Evolutionary conservation across 257 asterid species (phyloP).

Genomic region (Solanum clarkiae): DNA sequence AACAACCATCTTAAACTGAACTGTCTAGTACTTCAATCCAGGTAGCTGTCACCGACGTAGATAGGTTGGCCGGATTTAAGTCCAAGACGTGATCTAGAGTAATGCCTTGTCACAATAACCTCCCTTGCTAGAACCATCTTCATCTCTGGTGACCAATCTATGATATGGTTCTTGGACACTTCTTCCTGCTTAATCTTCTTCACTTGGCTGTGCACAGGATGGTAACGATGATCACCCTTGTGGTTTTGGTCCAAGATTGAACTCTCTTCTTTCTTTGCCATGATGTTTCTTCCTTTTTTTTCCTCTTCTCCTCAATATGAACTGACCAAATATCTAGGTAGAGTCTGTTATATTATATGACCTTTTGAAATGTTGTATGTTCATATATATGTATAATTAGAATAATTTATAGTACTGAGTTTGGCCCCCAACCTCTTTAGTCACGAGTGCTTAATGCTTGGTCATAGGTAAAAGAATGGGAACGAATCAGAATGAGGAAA

Average conservation of each 20-base stretch:
- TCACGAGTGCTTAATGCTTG: not conserved
- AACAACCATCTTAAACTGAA: not conserved
- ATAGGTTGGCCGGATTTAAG: not conserved
- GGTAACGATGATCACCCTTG: not conserved
- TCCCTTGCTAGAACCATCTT: not conserved
- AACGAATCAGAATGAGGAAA: not conserved
- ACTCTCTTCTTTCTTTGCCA: not conserved
- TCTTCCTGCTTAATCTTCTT: conserved; percentile 5
- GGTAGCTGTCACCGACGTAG: not conserved
- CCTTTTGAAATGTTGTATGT: not conserved
- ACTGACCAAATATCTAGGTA: not conserved
- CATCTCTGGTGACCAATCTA: not conserved
- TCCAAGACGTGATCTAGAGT: conserved; percentile 3
- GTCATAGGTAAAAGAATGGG: not conserved
- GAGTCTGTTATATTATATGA: not conserved
- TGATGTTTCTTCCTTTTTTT: not conserved
- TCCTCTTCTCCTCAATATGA: not conserved
- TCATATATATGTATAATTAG: not conserved
- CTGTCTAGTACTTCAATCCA: not conserved
- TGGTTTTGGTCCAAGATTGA: not conserved
- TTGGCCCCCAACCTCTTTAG: not conserved
- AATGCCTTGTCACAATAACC: not conserved
- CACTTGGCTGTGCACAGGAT: conserved; percentile 2
- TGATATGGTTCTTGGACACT: not conserved
- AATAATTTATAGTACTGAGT: not conserved